Evolutionary conservation across 2,329 filamentous ascomycete genomes (phyloP).

Genomic region (Aspergillus flavus): DNA sequence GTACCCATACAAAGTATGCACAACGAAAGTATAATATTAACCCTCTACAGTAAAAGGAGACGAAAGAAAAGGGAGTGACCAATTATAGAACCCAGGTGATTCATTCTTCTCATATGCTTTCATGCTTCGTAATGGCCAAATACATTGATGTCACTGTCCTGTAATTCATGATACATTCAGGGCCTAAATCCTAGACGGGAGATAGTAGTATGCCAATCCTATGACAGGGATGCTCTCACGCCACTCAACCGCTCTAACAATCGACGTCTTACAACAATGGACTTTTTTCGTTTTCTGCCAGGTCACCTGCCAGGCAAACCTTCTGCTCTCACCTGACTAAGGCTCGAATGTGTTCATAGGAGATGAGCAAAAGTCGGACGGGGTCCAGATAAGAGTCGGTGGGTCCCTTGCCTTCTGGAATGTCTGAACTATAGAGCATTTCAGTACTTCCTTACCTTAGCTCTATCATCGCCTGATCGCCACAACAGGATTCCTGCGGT

Average conservation of each 20-base stretch:
- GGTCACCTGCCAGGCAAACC: neutral
- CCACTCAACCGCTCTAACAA: neutral
- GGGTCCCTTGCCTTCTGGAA: conserved; percentile 4
- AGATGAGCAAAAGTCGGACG: neutral
- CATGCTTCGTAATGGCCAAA: neutral
- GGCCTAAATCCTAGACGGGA: neutral
- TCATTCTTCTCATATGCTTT: neutral
- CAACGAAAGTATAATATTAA: neutral
- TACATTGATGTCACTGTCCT: neutral
- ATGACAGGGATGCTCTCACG: neutral
- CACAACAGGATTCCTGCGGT: neutral
- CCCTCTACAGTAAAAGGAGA: neutral
- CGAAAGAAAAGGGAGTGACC: neutral
- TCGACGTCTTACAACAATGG: neutral
- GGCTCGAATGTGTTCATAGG: neutral
- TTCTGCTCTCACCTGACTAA: neutral
- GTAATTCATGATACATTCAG: neutral
- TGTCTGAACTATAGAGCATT: neutral
- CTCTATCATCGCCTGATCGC: neutral
- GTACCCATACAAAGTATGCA: neutral
- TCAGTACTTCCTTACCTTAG: neutral
- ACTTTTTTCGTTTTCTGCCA: neutral
- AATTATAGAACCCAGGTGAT: neutral
- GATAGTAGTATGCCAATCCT: neutral
- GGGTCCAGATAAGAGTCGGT: conserved; percentile 3